Evolutionary conservation across 768 basidiomycete genomes (phyloP).

Genomic region (Pholiota molesta): DNA sequence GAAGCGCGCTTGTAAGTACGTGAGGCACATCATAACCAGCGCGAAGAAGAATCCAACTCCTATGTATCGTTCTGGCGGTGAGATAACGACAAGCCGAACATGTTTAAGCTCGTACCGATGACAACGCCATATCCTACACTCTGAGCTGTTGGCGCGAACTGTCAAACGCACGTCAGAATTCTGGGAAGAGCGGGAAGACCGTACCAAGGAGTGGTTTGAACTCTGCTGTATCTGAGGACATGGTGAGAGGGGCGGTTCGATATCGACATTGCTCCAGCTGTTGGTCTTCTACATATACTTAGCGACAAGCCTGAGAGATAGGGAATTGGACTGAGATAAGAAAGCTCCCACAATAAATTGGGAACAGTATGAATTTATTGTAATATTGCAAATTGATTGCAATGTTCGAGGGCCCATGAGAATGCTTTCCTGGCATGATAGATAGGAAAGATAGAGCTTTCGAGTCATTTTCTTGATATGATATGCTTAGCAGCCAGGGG

Average conservation of each 20-base stretch:
- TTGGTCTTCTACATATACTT: neutral
- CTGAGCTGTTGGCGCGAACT: conserved; percentile 32
- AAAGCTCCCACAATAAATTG: conserved; percentile 4
- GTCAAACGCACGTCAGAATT: neutral
- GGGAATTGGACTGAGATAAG: neutral
- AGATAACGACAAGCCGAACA: neutral
- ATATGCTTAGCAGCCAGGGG: too few relatives aligned
- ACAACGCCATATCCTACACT: conserved; percentile 55
- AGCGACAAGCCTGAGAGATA: conserved; percentile 5
- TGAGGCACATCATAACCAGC: conserved; percentile 47
- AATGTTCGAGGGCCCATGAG: too few relatives aligned
- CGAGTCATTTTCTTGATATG: too few relatives aligned
- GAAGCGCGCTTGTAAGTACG: conserved; percentile 48
- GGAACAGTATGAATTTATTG: neutral
- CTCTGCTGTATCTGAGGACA: conserved; percentile 24
- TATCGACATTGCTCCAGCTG: neutral
- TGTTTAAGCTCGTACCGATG: conserved; percentile 34
- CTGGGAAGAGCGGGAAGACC: neutral
- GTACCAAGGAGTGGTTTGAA: conserved; percentile 44
- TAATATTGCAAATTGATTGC: neutral
- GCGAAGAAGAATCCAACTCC: conserved; percentile 57
- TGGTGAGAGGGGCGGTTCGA: neutral
- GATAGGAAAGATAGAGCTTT: too few relatives aligned
- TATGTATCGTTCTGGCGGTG: conserved; percentile 18
- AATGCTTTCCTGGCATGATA: too few relatives aligned